Evolutionary conservation across 1,284 basidiomycete genomes (phyloP).

Genomic region (Trametes hirsuta): DNA sequence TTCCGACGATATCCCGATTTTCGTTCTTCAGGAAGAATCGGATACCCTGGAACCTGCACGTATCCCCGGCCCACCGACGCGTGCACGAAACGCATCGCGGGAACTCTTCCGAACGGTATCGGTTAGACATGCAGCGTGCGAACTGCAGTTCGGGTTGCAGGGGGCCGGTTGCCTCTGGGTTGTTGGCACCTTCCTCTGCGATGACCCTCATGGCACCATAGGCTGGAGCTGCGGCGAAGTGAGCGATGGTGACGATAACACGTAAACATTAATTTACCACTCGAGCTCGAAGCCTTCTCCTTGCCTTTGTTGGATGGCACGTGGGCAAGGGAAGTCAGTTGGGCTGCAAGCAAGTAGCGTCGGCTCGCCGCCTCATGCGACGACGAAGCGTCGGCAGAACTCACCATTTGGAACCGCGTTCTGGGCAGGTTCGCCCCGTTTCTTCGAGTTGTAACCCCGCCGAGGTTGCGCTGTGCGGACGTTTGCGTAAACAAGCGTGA

Average conservation of each 20-base stretch:
- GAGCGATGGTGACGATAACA: constrained; percentile 16
- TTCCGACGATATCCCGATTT: constrained; percentile 59
- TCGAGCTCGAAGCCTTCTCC: constrained; percentile 40
- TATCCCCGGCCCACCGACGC: constrained; percentile 81
- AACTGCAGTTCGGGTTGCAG: constrained; percentile 67
- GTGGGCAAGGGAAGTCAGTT: constrained; percentile 49
- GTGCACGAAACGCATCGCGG: constrained; percentile 81
- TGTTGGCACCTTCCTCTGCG: constrained; percentile 27
- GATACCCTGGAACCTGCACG: constrained; percentile 79
- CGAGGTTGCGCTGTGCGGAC: constrained; percentile 48
- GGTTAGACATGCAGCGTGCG: constrained; percentile 79
- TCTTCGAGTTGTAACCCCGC: constrained; percentile 68
- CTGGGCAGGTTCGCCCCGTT: constrained; percentile 66
- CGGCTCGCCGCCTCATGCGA: constrained; percentile 13
- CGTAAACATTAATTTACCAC: constrained; percentile 39
- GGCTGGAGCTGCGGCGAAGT: constrained; percentile 13
- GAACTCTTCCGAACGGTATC: constrained; percentile 69
- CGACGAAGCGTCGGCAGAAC: constrained; percentile 24
- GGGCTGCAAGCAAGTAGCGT: constrained; percentile 39
- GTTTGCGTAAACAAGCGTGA: constrained; percentile 1
- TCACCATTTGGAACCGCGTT: constrained; percentile 49
- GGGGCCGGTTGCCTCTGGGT: constrained; percentile 25
- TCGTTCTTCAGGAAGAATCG: constrained; percentile 70
- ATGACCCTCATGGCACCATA: constrained; percentile 29
- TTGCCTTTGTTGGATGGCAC: constrained; percentile 45